Evolutionary conservation across 139 green algal genomes (phyloP).

Genomic region (Spirogloea muscicola): DNA sequence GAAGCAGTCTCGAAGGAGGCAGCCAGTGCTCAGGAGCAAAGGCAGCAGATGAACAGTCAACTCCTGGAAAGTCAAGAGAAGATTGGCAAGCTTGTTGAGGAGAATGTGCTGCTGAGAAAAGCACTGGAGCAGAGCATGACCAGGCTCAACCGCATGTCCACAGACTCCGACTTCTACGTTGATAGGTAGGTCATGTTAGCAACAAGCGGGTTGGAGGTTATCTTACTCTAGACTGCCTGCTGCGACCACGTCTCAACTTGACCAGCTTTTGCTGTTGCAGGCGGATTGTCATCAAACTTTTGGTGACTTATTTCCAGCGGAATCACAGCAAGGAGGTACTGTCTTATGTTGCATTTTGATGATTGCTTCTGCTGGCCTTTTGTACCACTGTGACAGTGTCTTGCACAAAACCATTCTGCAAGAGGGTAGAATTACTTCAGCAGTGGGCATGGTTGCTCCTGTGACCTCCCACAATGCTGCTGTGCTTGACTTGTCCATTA

Average conservation of each 20-base stretch:
- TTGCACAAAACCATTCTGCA: not conserved
- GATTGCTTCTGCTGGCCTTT: not conserved
- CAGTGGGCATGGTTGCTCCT: not conserved
- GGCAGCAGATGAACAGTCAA: too few relatives aligned
- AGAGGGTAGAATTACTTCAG: not conserved
- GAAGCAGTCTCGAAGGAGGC: too few relatives aligned
- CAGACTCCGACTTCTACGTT: slow-evolving; percentile 41
- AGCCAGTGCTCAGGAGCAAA: too few relatives aligned
- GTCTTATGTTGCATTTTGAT: slow-evolving; percentile 11
- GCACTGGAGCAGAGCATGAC: slow-evolving; percentile 46
- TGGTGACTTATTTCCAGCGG: slow-evolving; percentile 46
- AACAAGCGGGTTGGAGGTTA: too few relatives aligned
- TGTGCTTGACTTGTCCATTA: not conserved
- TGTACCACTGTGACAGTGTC: not conserved
- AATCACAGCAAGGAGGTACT: slow-evolving; percentile 39
- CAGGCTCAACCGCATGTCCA: slow-evolving; percentile 39
- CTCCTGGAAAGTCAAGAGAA: not conserved
- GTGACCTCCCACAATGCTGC: not conserved
- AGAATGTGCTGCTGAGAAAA: slow-evolving; percentile 3
- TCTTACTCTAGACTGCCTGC: too few relatives aligned
- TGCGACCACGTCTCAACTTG: too few relatives aligned
- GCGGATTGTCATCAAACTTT: slow-evolving; percentile 45
- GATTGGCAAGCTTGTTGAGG: not conserved
- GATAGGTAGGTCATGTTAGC: slow-evolving; percentile 44
- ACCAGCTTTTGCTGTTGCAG: too few relatives aligned